These are phyloP conservation scores for Sophora flavescens DNA, from an alignment of 306 rosid genomes.

Conservation along the genomic window DNA sequence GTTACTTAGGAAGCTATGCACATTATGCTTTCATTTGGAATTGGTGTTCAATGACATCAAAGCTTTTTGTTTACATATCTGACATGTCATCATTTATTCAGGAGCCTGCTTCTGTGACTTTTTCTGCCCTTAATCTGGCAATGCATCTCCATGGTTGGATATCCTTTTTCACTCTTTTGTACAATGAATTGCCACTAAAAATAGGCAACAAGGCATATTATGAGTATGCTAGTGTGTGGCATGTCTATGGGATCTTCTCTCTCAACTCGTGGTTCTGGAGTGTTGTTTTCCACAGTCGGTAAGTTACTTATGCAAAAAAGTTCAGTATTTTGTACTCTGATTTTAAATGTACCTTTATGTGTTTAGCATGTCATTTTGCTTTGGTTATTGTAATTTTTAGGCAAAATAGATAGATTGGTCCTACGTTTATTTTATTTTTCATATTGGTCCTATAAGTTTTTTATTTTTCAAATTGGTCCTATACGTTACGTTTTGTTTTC, in stretches of 20 bases:
- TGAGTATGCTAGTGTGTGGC: conserved; percentile 71
- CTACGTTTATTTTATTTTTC: too few species aligned
- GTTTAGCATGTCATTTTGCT: too few species aligned
- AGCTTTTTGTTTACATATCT: conserved; percentile 32
- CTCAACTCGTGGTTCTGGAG: conserved; percentile 82
- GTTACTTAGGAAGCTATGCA: conserved; percentile 36
- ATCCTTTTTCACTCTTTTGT: conserved; percentile 64
- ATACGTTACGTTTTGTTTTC: too few species aligned
- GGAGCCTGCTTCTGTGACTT: conserved; percentile 84
- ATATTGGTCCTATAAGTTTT: too few species aligned
- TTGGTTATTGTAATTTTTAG: too few species aligned
- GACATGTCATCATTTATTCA: conserved; percentile 46
- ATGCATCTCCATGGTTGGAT: conserved; percentile 84
- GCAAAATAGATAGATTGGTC: too few species aligned
- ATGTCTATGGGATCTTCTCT: conserved; percentile 63
- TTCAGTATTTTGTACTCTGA: too few species aligned
- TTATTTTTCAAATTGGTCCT: too few species aligned
- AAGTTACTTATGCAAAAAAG: conserved; percentile 28
- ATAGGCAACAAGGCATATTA: conserved; percentile 63
- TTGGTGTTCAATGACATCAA: neutral
- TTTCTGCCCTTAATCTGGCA: conserved; percentile 76
- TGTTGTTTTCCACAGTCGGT: conserved; percentile 78
- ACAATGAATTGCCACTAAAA: conserved; percentile 67
- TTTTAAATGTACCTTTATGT: too few species aligned
- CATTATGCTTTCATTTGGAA: neutral